phyloP scores from a whole-genome alignment of 1,284 basidiomycete species.

The Apiotrichum gamsii region DNA sequence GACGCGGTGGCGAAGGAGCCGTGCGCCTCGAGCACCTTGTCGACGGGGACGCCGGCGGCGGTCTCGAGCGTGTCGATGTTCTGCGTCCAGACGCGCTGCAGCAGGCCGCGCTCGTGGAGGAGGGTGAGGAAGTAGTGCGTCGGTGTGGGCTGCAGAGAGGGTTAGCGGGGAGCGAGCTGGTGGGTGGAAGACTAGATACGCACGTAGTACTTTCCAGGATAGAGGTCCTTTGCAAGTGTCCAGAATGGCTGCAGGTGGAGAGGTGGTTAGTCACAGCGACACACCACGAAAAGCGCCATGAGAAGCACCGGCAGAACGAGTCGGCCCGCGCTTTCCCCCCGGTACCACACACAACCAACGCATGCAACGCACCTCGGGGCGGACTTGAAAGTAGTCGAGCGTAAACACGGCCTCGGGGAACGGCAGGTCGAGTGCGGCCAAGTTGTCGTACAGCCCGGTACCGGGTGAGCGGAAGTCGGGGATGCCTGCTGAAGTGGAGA shows the following conservation, averaged over 20 bases:
- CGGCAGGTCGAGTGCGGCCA: conserved; percentile 52
- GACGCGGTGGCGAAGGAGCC: conserved; percentile 78
- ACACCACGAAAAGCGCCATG: too few relatives aligned
- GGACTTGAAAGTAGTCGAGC: conserved; percentile 46
- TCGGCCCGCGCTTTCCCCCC: background rate
- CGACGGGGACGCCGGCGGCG: conserved; percentile 66
- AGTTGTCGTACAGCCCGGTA: conserved; percentile 54
- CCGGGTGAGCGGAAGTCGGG: conserved; percentile 49
- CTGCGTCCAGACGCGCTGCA: conserved; percentile 43
- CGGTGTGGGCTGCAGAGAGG: conserved; percentile 69
- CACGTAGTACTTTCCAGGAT: conserved; percentile 52
- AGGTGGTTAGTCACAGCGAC: too few relatives aligned
- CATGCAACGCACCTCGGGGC: conserved; percentile 32
- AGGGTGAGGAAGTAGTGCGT: conserved; percentile 79
- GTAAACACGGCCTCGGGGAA: conserved; percentile 56
- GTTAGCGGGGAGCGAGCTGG: background rate
- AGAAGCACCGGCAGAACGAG: too few relatives aligned
- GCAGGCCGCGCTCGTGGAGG: conserved; percentile 27
- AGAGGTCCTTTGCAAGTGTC: conserved; percentile 80
- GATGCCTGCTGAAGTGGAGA: conserved; percentile 52
- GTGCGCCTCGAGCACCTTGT: conserved; percentile 85
- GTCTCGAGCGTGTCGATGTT: conserved; percentile 86
- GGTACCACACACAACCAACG: background rate
- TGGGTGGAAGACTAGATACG: conserved; percentile 2
- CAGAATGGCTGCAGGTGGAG: conserved; percentile 67